These are phyloP conservation scores for Onygenales sp. DNA, from an alignment of 2,329 filamentous ascomycete genomes.

Conservation along the genomic window DNA sequence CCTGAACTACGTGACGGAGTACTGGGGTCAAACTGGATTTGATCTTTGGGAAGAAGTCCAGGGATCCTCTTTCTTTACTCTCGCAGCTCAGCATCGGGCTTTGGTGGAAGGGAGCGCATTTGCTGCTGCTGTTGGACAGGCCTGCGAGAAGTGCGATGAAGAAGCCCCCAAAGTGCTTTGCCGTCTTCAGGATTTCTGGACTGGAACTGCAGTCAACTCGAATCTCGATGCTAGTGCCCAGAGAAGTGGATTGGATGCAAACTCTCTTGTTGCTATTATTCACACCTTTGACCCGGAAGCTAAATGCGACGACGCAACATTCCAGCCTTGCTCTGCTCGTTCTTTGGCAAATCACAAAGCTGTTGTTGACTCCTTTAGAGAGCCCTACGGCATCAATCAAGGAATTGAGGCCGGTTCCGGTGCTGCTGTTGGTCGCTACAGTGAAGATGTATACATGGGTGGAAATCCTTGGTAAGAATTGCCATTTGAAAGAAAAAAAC, in stretches of 20 bases:
- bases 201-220: constrained; percentile 48
- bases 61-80: constrained; percentile 72
- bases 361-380: constrained; percentile 65
- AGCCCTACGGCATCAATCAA: constrained; percentile 50
- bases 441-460: constrained; percentile 64
- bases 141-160: constrained; percentile 51
- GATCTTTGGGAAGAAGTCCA: constrained; percentile 79
- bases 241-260: constrained; percentile 51
- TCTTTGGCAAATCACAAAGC: constrained; percentile 68
- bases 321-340: constrained; percentile 64
- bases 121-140: constrained; percentile 53
- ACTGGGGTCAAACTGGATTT: constrained; percentile 50
- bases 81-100: constrained; percentile 58
- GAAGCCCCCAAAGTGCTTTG: constrained; percentile 64
- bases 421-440: constrained; percentile 51
- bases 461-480: constrained; percentile 61
- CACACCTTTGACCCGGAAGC: constrained; percentile 30
- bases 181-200: constrained; percentile 68
- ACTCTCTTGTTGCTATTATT: constrained; percentile 50
- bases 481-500: neutral
- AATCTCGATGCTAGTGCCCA: constrained; percentile 46
- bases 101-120: constrained; percentile 51
- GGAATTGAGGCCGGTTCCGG: constrained; percentile 18
- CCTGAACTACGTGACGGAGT: constrained; percentile 16
- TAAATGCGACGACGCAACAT: constrained; percentile 42